These are phyloP conservation scores for Daldinia sp. DNA, from an alignment of 2,329 filamentous ascomycete species.

Conservation along the genomic window DNA sequence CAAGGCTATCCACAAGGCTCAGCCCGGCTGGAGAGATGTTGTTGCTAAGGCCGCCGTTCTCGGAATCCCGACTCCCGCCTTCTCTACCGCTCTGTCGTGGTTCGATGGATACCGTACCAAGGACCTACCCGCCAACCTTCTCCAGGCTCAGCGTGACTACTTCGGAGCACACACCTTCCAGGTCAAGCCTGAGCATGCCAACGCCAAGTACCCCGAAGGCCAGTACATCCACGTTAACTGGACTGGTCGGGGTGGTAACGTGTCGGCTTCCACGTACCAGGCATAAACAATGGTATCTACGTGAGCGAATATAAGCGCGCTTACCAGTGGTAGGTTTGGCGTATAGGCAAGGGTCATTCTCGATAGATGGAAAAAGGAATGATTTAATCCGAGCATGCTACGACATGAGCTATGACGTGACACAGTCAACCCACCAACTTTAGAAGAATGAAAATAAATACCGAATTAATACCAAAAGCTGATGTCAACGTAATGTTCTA, in stretches of 20 bases:
- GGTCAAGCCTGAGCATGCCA: conserved; percentile 84
- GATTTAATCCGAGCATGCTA: conserved; percentile 45
- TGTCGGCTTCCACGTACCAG: conserved; percentile 97
- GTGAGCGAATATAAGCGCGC: conserved; percentile 29
- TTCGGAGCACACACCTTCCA: conserved; percentile 95
- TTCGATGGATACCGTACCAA: conserved; percentile 99
- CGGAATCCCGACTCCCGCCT: conserved; percentile 95
- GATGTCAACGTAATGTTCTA: conserved; percentile 4
- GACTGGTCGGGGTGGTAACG: conserved; percentile 97
- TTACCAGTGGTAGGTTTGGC: conserved; percentile 35
- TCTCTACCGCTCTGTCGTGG: conserved; percentile 97
- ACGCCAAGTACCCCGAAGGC: conserved; percentile 82
- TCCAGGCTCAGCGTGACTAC: conserved; percentile 99
- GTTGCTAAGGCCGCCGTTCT: conserved; percentile 92
- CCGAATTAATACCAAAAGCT: conserved; percentile 30
- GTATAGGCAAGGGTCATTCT: conserved; percentile 41
- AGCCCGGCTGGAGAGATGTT: conserved; percentile 91
- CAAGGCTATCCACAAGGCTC: conserved; percentile 97
- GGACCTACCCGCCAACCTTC: conserved; percentile 96
- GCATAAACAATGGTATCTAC: conserved; percentile 69
- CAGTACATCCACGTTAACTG: conserved; percentile 99
- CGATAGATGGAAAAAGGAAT: conserved; percentile 44
- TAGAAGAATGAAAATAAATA: conserved; percentile 36
- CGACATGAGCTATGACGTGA: conserved; percentile 22
- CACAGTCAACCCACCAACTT: conserved; percentile 25